Evolutionary conservation across 2,329 filamentous ascomycete species (phyloP), one percentile per base, ranked within the genome.

Genomic region (Tympanopsis confertula): DNA sequence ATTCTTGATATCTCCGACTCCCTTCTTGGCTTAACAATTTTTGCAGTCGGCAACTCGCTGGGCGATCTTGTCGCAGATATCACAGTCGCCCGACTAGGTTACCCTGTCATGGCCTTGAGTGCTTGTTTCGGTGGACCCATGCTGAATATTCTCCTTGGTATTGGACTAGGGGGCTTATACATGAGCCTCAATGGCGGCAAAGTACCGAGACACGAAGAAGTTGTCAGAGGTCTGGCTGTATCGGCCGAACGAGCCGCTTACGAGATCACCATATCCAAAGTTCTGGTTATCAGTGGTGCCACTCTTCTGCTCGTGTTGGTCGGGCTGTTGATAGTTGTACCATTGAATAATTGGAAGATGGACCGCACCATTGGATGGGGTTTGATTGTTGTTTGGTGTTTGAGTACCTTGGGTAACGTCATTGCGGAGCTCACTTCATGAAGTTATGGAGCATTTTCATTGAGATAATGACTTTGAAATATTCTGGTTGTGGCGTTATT

Each of bases 71-170:
- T 98, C 7, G 89, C 91, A 13, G 84, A 98, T 54, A 84, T 96
- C 38, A 98, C 91, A 0, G 84, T 98, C 26, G 91, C 91, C 3
- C 77, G 86, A 22, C 74, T 98, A 3, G 91, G 91, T 3, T 95
- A 88, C 58, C 91, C 91, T 0, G 87, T 98, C 44, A 98, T 98
- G 91, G 91, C 91, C 28, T 51, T 82, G 68, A 75, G 58, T 22
- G 91, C 91, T 4, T 98, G 91, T 55, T 95, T 98, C 55, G 91
- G 91, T n/a, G 93, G 91, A 0, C 91, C 91, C 0, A 89, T 98
- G 86, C 73, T 98, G 29, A 98, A 98, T 50, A 98, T 98, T 44
- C 65, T 98, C 0, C 73, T 98, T 3, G 91, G 91, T 0, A 88
- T 98, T 38, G 91, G 91, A n/a, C 67, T 96, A 3, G 84, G 83